phyloP scores from a whole-genome alignment of 2,329 filamentous ascomycete genomes.

The Ascochyta pisi region DNA sequence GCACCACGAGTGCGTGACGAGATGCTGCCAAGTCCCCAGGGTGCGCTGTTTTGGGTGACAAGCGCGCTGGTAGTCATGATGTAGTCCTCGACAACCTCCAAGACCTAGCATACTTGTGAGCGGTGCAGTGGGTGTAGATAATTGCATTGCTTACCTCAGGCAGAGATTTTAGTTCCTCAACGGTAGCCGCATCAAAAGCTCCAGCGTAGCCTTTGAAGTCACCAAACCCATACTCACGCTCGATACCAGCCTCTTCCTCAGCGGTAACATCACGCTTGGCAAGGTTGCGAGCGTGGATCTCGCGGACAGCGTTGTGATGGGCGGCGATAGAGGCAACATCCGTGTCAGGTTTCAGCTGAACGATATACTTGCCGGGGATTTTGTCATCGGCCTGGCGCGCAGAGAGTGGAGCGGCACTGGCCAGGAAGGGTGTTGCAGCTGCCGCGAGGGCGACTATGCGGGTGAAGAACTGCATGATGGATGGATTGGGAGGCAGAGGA shows the following conservation, averaged over 20 bases:
- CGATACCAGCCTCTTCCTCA: slow-evolving; percentile 26
- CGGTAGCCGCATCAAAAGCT: slow-evolving; percentile 37
- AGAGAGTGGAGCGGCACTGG: slow-evolving; percentile 29
- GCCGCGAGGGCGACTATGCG: slow-evolving; percentile 33
- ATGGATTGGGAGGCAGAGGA: not conserved
- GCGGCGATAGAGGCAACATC: slow-evolving; percentile 33
- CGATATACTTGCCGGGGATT: slow-evolving; percentile 50
- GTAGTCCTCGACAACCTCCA: slow-evolving; percentile 36
- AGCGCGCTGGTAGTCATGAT: slow-evolving; percentile 34
- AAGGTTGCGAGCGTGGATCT: slow-evolving; percentile 40
- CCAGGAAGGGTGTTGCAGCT: slow-evolving; percentile 31
- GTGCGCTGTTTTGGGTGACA: slow-evolving; percentile 28
- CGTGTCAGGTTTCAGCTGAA: slow-evolving; percentile 50
- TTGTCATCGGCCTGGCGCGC: slow-evolving; percentile 31
- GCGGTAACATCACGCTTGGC: slow-evolving; percentile 24
- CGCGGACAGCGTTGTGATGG: slow-evolving; percentile 36
- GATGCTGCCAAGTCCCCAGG: slow-evolving; percentile 42
- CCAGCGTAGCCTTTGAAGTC: slow-evolving; percentile 44
- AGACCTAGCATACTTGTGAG: slow-evolving; percentile 20
- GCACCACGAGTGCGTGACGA: slow-evolving; percentile 31
- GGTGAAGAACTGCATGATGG: slow-evolving; percentile 39
- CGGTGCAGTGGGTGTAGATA: not conserved
- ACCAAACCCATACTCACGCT: slow-evolving; percentile 39
- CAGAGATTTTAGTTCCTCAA: slow-evolving; percentile 38
- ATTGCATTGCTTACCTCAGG: slow-evolving; percentile 28